Conservation (phyloP, 2,329 filamentous ascomycete genomes). For the Colletotrichum coccodes region DNA sequence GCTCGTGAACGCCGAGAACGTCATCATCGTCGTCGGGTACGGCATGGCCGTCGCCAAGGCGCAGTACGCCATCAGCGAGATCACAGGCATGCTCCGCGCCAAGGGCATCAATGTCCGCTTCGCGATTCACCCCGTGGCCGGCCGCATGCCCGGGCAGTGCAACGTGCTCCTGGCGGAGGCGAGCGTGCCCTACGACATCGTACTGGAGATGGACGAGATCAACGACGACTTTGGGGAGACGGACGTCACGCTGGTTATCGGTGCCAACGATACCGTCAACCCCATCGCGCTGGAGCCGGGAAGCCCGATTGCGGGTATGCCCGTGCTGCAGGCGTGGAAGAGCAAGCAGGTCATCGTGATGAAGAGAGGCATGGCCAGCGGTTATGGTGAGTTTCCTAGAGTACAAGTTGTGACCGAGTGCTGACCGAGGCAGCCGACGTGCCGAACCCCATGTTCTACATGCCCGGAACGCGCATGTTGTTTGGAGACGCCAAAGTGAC, state of each 20-base stretch:
- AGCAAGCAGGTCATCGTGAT: conserved; percentile 92
- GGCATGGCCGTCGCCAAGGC: conserved; percentile 96
- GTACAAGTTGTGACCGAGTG: conserved; percentile 1
- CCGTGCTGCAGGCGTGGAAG: conserved; percentile 92
- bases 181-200: conserved; percentile 89
- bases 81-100: conserved; percentile 77
- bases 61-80: conserved; percentile 89
- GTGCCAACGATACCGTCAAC: conserved; percentile 93
- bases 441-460: conserved; percentile 93
- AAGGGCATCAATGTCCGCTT: conserved; percentile 86
- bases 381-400: conserved; percentile 73
- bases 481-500: conserved; percentile 90
- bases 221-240: conserved; percentile 91
- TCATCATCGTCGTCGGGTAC: conserved; percentile 92
- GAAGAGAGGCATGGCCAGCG: conserved; percentile 90
- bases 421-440: conserved; percentile 73
- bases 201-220: conserved; percentile 96
- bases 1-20: conserved; percentile 79
- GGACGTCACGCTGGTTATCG: conserved; percentile 88
- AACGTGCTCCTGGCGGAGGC: conserved; percentile 92
- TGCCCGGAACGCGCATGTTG: conserved; percentile 89
- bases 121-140: conserved; percentile 90
- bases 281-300: conserved; percentile 87
- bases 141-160: conserved; percentile 93
- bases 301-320: conserved; percentile 90